Conservation (phyloP, 2,329 filamentous ascomycete genomes). For the Thelonectria rubi region DNA sequence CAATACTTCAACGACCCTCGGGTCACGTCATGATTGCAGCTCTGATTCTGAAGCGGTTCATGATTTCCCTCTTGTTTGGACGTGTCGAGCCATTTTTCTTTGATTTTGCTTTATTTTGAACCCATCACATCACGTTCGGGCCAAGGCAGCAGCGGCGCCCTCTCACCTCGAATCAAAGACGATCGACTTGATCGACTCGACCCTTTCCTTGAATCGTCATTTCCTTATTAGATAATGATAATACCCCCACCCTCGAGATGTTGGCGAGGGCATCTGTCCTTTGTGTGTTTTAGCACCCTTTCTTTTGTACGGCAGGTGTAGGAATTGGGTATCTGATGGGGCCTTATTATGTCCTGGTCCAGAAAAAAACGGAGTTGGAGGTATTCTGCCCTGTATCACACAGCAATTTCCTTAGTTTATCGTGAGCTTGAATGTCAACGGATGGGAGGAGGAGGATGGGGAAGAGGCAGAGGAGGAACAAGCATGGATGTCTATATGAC, state of each 20-base stretch:
- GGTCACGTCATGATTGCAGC: constrained; percentile 42
- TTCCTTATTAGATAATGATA: constrained; percentile 47
- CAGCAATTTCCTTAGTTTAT: constrained; percentile 35
- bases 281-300: constrained; percentile 32
- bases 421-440: constrained; percentile 32
- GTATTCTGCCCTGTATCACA: constrained; percentile 31
- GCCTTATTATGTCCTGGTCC: constrained; percentile 37
- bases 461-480: constrained; percentile 13
- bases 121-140: neutral
- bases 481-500: constrained; percentile 23
- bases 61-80: constrained; percentile 33
- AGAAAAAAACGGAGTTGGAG: constrained; percentile 40
- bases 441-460: constrained; percentile 30
- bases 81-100: constrained; percentile 28
- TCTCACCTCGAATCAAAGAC: constrained; percentile 34
- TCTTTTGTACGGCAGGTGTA: constrained; percentile 37
- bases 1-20: constrained; percentile 48
- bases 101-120: constrained; percentile 16
- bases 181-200: constrained; percentile 21
- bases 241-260: constrained; percentile 44
- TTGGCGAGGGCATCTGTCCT: constrained; percentile 41
- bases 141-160: constrained; percentile 19
- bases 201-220: constrained; percentile 23
- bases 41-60: constrained; percentile 14
- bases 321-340: constrained; percentile 35